Evolutionary conservation across 2,329 filamentous ascomycete species (phyloP), one percentile per base, ranked within the genome.

Genomic region (Periglandula ipomoeae): DNA sequence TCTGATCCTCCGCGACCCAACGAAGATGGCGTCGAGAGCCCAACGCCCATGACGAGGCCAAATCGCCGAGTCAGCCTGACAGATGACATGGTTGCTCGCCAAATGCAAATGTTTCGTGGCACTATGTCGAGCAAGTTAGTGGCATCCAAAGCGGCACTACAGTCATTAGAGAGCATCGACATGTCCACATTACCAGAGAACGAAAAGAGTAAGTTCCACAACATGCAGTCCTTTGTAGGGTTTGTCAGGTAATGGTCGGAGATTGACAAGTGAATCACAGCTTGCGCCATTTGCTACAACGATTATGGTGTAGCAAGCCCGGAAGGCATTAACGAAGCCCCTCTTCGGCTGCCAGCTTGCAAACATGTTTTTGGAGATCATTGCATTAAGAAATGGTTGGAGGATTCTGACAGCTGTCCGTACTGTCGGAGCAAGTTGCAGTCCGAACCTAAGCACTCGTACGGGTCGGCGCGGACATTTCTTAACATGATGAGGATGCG

Each of bases 331-430:
- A 71, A 67, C 41, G 81, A 84, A 58, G 67, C 63, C 3, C 77
- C 81, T 1, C 60, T 83, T 15, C 75, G 76, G 19, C 62, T 84
- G 17, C 80, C 81, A 2, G 75, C 72, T 54, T 84, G 81, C 67
- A 79, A 76, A 54, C 81, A 84, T 55, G 61, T 84, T 6, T 84
- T 84, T 59, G 81, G 81, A 17, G 72, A 82, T 49, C 70, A 75
- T 55, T 84, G 81, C 60, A 79, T 84, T 53, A 80, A 77, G 59
- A 82, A 78, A 55, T 84, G 81, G 81, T 73, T 84, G 38, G 70
- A 78, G 46, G 77, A 82, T 41, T 77, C 77, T 2, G 74, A 81
- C 55, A 81, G 70, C 48, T 84, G 81, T 54, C 81, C 81, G 0
- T 83, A 83, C 56, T 84, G 81, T 60, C 74, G 81, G 23, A 73